These are phyloP conservation scores for Leccinum subfulvum DNA, from an alignment of 1,284 basidiomycete species.

Conservation along the genomic window DNA sequence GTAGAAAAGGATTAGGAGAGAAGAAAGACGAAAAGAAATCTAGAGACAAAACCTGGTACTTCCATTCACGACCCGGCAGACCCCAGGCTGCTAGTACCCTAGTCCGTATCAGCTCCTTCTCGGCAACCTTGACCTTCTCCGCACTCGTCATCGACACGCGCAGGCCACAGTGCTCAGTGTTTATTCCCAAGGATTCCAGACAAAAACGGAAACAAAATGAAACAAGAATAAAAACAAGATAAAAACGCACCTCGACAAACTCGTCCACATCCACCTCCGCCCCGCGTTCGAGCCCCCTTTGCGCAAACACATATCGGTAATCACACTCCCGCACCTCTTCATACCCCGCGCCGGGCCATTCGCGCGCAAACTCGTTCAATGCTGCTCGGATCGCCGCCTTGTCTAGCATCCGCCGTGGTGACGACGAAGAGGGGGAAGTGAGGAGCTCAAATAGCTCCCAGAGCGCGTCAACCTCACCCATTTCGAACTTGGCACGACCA, in stretches of 20 bases:
- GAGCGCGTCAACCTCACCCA: constrained; percentile 66
- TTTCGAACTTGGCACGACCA: constrained; percentile 63
- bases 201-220: neutral
- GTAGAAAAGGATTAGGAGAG: neutral
- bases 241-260: constrained; percentile 68
- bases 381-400: constrained; percentile 38
- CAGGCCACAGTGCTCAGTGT: neutral
- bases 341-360: constrained; percentile 50
- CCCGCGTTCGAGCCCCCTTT: constrained; percentile 64
- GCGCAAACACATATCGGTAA: constrained; percentile 70
- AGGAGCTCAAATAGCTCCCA: constrained; percentile 51
- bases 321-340: constrained; percentile 55
- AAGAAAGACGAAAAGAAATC: neutral
- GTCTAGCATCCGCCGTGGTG: constrained; percentile 22
- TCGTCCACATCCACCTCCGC: constrained; percentile 69
- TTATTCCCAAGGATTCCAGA: neutral
- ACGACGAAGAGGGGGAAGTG: constrained; percentile 18
- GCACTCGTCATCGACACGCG: constrained; percentile 57
- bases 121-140: constrained; percentile 29
- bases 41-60: neutral
- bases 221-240: neutral
- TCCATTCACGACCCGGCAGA: neutral
- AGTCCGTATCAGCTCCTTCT: constrained; percentile 51
- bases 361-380: constrained; percentile 36
- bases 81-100: neutral